Evolutionary conservation across 2,329 filamentous ascomycete species (phyloP), one percentile per base, ranked within the genome.

Genomic region (Neonectria ditissima): DNA sequence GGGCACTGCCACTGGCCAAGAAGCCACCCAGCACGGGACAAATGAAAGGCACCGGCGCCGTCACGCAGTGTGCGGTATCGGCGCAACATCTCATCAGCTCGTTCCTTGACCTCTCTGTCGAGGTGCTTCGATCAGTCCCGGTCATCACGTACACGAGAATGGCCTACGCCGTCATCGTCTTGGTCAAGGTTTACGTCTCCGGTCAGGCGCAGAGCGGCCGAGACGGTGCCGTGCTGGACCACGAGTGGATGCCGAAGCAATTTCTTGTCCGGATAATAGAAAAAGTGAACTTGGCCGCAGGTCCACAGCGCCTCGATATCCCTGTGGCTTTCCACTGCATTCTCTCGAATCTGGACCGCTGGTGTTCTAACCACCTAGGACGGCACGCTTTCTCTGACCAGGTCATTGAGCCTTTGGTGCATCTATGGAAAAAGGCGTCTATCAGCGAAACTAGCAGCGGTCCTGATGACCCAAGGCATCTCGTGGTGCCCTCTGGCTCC

Each of bases 111-210:
- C 26, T 60, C 16, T n/a, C 30, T 0, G n/a, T 34, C 3, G 59
- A 63, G 3, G 28, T 13, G 1, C 37, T 67, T 18, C 45, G 43
- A 30, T 50, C 48, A n/a, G 32, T 57, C 0, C 65, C 65, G 0
- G 59, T 65, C 13, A 65, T 67, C 8, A 24, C 60, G 3, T 67
- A 39, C 18, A 60, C 59, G 8, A 57, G 65, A 20, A 65, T 65
- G 59, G 54, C 58, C 48, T 57, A 65, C 5, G 59, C 65, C 0
- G 53, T 60, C 1, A 55, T 67, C 0, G 55, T 65, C 1, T 41
- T 67, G 9, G 52, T 63, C n/a, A 67, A 67, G 13, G 32, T 54
- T 0, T 50, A 62, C n/a, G 59, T 62, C 2, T 62, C 61, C 1
- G 32, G 16, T 32, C n/a, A 58, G 30, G 13, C 51, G 1, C 51